A percentile compares a stretch with the other conserved stretches of the same genome.
These are phyloP conservation scores for Nemania sp. DNA, from an alignment of 2,329 filamentous ascomycete genomes.

Conservation along the genomic window DNA sequence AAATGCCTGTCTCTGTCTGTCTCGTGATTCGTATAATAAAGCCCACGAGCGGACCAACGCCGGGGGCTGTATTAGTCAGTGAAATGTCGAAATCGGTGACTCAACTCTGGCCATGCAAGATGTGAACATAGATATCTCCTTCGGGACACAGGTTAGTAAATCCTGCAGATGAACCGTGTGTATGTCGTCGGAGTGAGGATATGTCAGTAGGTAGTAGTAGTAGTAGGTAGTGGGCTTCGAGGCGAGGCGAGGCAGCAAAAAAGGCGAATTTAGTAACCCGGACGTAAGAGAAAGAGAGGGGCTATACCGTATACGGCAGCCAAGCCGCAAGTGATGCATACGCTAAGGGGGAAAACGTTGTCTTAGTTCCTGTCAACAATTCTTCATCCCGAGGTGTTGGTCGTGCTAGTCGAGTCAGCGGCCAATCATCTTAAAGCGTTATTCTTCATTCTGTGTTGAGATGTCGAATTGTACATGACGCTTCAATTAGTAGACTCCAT, in stretches of 20 bases:
- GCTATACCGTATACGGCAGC: slow-evolving; percentile 45
- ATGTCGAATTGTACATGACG: slow-evolving; percentile 36
- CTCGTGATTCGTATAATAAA: slow-evolving; percentile 8
- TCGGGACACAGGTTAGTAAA: slow-evolving; percentile 25
- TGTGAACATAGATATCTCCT: slow-evolving; percentile 12
- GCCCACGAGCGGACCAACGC: background rate
- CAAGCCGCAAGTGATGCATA: slow-evolving; percentile 47
- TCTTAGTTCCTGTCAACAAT: background rate
- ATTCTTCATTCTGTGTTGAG: slow-evolving; percentile 29
- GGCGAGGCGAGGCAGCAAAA: too few relatives aligned
- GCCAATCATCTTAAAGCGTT: slow-evolving; percentile 19
- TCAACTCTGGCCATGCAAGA: slow-evolving; percentile 15
- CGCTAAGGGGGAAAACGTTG: background rate
- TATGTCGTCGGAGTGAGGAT: background rate
- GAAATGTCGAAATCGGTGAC: background rate
- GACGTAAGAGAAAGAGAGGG: background rate
- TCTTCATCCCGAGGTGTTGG: background rate
- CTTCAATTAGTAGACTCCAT: slow-evolving; percentile 5
- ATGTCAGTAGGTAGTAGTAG: too few relatives aligned
- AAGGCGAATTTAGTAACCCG: slow-evolving; percentile 15
- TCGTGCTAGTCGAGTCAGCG: background rate
- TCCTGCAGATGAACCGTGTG: slow-evolving; percentile 3
- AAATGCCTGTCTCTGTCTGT: background rate
- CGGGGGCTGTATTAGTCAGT: slow-evolving; percentile 2
- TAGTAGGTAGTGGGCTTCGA: background rate